Conservation (phyloP, 2,329 filamentous ascomycete species). For the Penicillium sp. region DNA sequence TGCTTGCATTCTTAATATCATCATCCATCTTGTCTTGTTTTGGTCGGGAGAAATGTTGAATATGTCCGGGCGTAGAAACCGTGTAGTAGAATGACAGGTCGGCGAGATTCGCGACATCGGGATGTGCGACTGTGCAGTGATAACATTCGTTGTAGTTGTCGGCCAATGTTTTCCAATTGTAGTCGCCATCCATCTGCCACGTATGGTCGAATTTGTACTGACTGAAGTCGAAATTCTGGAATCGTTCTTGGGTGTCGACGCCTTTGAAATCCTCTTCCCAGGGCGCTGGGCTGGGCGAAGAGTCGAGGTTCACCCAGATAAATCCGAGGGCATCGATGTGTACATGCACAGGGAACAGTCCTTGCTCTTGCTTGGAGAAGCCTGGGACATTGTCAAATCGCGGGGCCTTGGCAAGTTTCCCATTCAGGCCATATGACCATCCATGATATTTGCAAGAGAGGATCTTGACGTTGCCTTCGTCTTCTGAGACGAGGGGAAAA, state of each 20-base stretch:
- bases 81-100: constrained; percentile 60
- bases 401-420: constrained; percentile 61
- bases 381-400: constrained; percentile 53
- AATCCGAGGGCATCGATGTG: constrained; percentile 58
- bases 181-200: constrained; percentile 60
- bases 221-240: constrained; percentile 53
- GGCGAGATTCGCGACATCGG: constrained; percentile 43
- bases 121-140: constrained; percentile 28
- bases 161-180: constrained; percentile 63
- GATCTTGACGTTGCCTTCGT: constrained; percentile 52
- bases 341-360: constrained; percentile 56
- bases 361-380: constrained; percentile 50
- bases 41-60: constrained; percentile 51
- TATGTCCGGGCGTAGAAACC: constrained; percentile 51
- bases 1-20: constrained; percentile 45
- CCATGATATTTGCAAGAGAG: constrained; percentile 62
- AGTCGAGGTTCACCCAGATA: constrained; percentile 61
- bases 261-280: constrained; percentile 58
- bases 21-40: constrained; percentile 52
- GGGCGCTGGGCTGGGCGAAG: constrained; percentile 30
- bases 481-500: constrained; percentile 55
- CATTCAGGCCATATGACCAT: constrained; percentile 60
- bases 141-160: constrained; percentile 63
- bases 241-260: constrained; percentile 52
- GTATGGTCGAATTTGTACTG: constrained; percentile 59